phyloP scores from a whole-genome alignment of 345 rosid genomes.

The Euphorbia peplus region DNA sequence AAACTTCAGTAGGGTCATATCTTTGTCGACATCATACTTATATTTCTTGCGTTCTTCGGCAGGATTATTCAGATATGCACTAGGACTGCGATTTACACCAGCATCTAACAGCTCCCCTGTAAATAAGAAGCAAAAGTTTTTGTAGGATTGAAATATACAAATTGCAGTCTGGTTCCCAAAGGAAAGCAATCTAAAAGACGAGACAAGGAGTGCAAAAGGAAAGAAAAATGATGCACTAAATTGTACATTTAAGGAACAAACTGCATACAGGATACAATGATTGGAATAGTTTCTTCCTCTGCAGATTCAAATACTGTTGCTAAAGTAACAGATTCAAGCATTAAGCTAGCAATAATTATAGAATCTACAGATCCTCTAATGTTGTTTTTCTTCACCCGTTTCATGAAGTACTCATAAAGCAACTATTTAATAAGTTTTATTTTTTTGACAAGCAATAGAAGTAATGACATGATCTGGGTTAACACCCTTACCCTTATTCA shows the following conservation, averaged over 20 bases:
- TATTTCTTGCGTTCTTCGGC: conserved; percentile 64
- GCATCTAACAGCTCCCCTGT: conserved; percentile 90
- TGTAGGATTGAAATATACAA: conserved; percentile 6
- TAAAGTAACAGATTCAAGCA: background rate
- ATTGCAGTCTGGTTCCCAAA: background rate
- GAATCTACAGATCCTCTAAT: background rate
- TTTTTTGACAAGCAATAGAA: background rate
- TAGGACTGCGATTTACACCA: conserved; percentile 93
- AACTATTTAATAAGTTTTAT: background rate
- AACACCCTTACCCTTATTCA: conserved; percentile 58
- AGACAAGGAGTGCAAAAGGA: background rate
- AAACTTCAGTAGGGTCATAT: conserved; percentile 96
- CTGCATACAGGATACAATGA: background rate
- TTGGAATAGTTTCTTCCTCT: background rate
- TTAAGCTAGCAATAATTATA: background rate
- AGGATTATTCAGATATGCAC: conserved; percentile 94
- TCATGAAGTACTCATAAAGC: background rate
- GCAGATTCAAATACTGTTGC: background rate
- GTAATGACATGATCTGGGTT: background rate
- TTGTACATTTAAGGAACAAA: background rate
- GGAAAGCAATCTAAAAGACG: background rate
- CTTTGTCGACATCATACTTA: conserved; percentile 81
- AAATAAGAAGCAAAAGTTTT: conserved; percentile 23
- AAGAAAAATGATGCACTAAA: background rate
- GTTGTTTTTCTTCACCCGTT: too few relatives aligned